Conservation (phyloP, 768 basidiomycete species). For the Trametes cinnabarina region DNA sequence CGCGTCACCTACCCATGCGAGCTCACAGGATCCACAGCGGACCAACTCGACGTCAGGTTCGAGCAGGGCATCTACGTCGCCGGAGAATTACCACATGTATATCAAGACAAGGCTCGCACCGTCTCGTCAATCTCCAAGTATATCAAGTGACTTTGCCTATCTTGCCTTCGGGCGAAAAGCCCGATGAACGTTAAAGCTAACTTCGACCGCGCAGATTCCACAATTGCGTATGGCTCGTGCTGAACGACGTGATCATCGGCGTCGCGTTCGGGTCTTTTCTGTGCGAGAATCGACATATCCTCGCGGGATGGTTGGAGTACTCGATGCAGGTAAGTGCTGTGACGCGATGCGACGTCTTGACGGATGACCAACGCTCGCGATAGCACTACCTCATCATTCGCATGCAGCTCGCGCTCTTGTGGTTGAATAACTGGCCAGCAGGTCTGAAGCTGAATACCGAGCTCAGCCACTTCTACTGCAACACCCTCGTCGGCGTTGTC, state of each 20-base stretch:
- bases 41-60: slow-evolving; percentile 21
- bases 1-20: background rate
- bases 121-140: slow-evolving; percentile 47
- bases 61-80: slow-evolving; percentile 28
- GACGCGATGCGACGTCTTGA: background rate
- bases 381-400: slow-evolving; percentile 45
- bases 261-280: slow-evolving; percentile 68
- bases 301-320: slow-evolving; percentile 37
- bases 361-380: background rate
- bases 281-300: slow-evolving; percentile 53
- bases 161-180: background rate
- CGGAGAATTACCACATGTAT: slow-evolving; percentile 37
- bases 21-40: background rate
- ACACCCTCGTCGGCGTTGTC: slow-evolving; percentile 63
- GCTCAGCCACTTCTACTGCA: slow-evolving; percentile 82
- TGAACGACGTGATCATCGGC: slow-evolving; percentile 90
- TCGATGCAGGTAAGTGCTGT: slow-evolving; percentile 28
- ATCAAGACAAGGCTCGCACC: slow-evolving; percentile 14
- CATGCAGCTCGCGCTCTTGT: slow-evolving; percentile 56
- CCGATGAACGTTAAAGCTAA: background rate
- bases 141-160: slow-evolving; percentile 50
- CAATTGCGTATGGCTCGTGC: slow-evolving; percentile 85
- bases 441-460: slow-evolving; percentile 96
- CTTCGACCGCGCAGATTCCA: slow-evolving; percentile 59
- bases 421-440: slow-evolving; percentile 95